Evolutionary conservation across 768 basidiomycete genomes (phyloP).

Genomic region (Rhizopogon vulgaris): DNA sequence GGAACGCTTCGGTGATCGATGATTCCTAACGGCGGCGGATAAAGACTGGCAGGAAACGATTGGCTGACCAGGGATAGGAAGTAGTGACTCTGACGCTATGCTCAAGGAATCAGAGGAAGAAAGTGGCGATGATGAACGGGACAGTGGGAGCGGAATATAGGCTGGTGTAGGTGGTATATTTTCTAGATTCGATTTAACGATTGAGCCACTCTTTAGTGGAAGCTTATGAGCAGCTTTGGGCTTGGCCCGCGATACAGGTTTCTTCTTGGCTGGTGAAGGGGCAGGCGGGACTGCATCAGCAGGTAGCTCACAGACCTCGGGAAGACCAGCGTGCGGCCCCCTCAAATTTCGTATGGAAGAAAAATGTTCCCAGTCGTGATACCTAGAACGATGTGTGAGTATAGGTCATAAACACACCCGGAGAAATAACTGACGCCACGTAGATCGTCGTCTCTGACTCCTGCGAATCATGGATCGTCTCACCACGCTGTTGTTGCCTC

Average conservation of each 20-base stretch:
- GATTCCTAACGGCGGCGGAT: slow-evolving; percentile 25
- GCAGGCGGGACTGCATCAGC: slow-evolving; percentile 25
- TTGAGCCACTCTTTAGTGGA: slow-evolving; percentile 15
- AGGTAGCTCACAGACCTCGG: slow-evolving; percentile 50
- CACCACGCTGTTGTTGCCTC: slow-evolving; percentile 17
- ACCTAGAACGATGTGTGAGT: slow-evolving; percentile 37
- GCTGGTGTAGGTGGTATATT: slow-evolving; percentile 20
- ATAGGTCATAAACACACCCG: slow-evolving; percentile 3
- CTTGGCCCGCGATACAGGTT: slow-evolving; percentile 25
- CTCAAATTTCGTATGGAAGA: slow-evolving; percentile 84
- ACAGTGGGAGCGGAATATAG: slow-evolving; percentile 32
- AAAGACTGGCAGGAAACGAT: slow-evolving; percentile 6
- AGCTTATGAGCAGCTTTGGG: slow-evolving; percentile 17
- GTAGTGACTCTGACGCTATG: slow-evolving; percentile 23
- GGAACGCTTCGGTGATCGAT: slow-evolving; percentile 51
- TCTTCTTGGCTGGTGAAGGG: slow-evolving; percentile 30
- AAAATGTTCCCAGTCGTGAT: slow-evolving; percentile 94
- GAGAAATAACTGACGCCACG: slow-evolving; percentile 65
- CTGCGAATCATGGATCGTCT: slow-evolving; percentile 30
- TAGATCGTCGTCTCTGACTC: slow-evolving; percentile 54
- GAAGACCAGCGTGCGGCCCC: slow-evolving; percentile 77
- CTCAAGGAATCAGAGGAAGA: slow-evolving; percentile 18
- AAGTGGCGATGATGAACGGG: slow-evolving; percentile 31
- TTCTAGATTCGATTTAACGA: slow-evolving; percentile 19
- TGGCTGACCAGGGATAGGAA: slow-evolving; percentile 17